Conservation (phyloP, 2,329 filamentous ascomycete genomes). For the Fusarium illudens region DNA sequence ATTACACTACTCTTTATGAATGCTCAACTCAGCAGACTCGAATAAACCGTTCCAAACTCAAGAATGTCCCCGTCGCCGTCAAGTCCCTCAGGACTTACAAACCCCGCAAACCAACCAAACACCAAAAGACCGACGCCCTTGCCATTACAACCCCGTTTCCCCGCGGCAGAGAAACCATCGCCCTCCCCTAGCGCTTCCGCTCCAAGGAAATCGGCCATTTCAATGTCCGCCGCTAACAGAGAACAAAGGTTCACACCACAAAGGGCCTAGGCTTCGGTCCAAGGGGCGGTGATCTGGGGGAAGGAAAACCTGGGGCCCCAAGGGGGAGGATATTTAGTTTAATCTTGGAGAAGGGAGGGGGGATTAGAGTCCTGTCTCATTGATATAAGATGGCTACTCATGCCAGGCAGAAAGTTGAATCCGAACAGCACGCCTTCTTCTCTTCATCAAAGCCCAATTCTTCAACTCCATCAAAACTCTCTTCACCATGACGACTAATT, state of each 20-base stretch:
- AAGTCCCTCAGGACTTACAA: too few species aligned
- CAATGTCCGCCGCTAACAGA: constrained; percentile 22
- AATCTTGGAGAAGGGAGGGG: too few species aligned
- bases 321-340: not conserved
- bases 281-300: constrained; percentile 11
- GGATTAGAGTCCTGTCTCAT: too few species aligned
- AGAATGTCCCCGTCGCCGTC: too few species aligned
- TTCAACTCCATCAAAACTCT: not conserved
- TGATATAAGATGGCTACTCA: constrained; percentile 12
- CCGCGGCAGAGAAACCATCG: not conserved
- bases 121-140: not conserved
- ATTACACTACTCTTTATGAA: not conserved
- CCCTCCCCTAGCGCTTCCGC: not conserved
- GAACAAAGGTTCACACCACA: not conserved
- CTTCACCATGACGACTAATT: constrained; percentile 23
- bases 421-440: not conserved
- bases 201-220: constrained; percentile 5
- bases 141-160: not conserved
- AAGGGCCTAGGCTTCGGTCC: constrained; percentile 1
- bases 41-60: not conserved
- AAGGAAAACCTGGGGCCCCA: constrained; percentile 30
- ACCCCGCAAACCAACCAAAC: not conserved
- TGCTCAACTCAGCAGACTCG: not conserved
- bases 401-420: not conserved
- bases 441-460: not conserved